phyloP scores from a whole-genome alignment of 192 early-diverging fungal species.

The Backusella macrospora region DNA sequence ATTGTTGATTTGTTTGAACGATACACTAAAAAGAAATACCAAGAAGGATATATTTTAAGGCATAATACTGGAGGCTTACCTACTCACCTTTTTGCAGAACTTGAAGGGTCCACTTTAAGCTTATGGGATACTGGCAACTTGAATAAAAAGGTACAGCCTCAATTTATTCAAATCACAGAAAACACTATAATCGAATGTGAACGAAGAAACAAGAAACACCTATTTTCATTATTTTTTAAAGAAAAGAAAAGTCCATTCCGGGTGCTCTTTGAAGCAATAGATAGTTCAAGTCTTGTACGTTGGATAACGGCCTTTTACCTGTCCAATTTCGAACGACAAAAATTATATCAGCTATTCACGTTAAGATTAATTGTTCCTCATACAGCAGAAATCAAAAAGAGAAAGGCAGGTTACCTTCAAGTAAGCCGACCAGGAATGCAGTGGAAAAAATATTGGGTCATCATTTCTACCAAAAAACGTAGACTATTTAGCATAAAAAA shows the following conservation, averaged over 20 bases:
- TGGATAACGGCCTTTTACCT: constrained; percentile 2
- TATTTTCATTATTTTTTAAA: constrained; percentile 1
- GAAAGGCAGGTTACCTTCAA: neutral
- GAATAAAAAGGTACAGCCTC: neutral
- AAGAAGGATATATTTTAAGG: neutral
- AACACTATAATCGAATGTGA: neutral
- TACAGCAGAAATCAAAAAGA: neutral
- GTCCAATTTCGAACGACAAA: neutral
- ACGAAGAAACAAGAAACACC: neutral
- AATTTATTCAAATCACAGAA: neutral
- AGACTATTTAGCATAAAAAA: constrained; percentile 3
- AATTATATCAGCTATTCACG: neutral
- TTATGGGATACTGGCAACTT: constrained; percentile 7
- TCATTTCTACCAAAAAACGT: neutral
- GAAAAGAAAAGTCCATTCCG: neutral
- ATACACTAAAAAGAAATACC: neutral
- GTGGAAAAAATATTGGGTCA: constrained; percentile 3
- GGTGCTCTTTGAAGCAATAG: constrained; percentile 7
- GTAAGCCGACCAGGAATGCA: neutral
- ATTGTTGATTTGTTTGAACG: neutral
- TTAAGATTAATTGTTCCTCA: neutral
- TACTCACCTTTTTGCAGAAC: neutral
- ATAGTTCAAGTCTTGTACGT: neutral
- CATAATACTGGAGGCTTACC: neutral
- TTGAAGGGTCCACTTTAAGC: neutral